These are phyloP conservation scores for Puccinia horiana DNA, from an alignment of 1,284 basidiomycete genomes.

Conservation along the genomic window DNA sequence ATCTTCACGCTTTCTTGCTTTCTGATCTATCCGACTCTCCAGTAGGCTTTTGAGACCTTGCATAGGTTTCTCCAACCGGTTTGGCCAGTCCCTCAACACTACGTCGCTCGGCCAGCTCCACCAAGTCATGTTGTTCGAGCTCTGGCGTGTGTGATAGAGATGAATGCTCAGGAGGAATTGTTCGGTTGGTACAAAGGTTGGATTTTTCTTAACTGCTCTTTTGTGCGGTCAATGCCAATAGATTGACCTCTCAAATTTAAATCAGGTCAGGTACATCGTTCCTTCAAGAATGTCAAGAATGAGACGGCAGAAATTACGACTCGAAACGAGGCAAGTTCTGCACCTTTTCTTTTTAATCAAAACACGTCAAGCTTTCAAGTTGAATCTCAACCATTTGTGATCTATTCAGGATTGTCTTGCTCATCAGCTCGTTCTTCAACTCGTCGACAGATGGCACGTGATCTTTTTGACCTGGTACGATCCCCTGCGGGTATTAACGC, in stretches of 20 bases:
- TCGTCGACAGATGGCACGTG: slow-evolving; percentile 42
- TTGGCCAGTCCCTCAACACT: slow-evolving; percentile 32
- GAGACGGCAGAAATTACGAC: slow-evolving; percentile 21
- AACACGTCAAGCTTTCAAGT: background rate
- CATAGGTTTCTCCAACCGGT: slow-evolving; percentile 29
- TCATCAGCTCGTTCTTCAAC: slow-evolving; percentile 25
- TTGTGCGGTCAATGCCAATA: background rate
- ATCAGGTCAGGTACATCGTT: slow-evolving; percentile 20
- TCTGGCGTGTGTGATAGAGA: slow-evolving; percentile 14
- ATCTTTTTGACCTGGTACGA: slow-evolving; percentile 48
- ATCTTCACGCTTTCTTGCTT: background rate
- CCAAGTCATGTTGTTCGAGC: background rate
- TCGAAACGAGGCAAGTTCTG: background rate
- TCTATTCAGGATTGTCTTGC: slow-evolving; percentile 9
- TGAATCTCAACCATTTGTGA: background rate
- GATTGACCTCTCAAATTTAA: background rate
- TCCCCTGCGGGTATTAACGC: slow-evolving; percentile 24
- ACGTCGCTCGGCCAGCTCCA: background rate
- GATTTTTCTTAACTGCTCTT: background rate
- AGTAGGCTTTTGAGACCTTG: slow-evolving; percentile 33
- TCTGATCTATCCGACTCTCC: background rate
- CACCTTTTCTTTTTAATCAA: background rate
- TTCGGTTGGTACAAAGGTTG: slow-evolving; percentile 43
- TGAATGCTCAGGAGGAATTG: slow-evolving; percentile 26
- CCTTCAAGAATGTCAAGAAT: slow-evolving; percentile 21